phyloP scores from a whole-genome alignment of 2,329 filamentous ascomycete genomes.

The Hymenoscyphus linearis region DNA sequence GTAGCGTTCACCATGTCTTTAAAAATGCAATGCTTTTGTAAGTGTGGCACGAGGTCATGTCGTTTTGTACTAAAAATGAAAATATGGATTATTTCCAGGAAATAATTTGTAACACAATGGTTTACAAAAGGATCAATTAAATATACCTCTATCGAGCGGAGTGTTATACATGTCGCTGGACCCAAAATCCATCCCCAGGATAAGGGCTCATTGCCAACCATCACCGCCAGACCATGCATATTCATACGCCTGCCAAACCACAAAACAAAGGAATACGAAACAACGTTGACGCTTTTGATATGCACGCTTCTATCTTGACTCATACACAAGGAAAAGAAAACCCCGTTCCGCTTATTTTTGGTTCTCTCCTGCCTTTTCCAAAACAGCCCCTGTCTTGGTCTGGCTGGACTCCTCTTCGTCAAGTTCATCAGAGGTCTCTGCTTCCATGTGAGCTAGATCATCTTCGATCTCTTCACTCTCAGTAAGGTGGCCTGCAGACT shows the following conservation, averaged over 20 bases:
- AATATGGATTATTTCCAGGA: no score
- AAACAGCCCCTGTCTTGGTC: constrained; percentile 14
- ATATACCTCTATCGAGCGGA: constrained; percentile 18
- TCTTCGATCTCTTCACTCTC: constrained; percentile 26
- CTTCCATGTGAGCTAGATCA: constrained; percentile 20
- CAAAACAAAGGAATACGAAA: not conserved
- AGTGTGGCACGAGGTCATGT: no score
- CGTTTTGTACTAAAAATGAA: no score
- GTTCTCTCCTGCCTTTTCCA: constrained; percentile 12
- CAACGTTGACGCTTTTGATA: not conserved
- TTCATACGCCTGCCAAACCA: constrained; percentile 3
- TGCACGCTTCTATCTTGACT: not conserved
- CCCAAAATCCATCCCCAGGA: not conserved
- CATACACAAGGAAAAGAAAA: not conserved
- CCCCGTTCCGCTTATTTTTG: not conserved
- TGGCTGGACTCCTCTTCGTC: constrained; percentile 14
- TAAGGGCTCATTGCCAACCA: not conserved
- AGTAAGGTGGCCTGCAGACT: constrained; percentile 26
- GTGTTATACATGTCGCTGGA: constrained; percentile 15
- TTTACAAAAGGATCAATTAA: not conserved
- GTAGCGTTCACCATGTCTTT: no score
- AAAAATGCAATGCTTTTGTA: no score
- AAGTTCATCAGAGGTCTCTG: constrained; percentile 17
- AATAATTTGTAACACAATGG: not conserved
- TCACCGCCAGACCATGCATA: constrained; percentile 8